phyloP scores from a whole-genome alignment of 2,329 filamentous ascomycete genomes.

The Botryotinia convoluta region DNA sequence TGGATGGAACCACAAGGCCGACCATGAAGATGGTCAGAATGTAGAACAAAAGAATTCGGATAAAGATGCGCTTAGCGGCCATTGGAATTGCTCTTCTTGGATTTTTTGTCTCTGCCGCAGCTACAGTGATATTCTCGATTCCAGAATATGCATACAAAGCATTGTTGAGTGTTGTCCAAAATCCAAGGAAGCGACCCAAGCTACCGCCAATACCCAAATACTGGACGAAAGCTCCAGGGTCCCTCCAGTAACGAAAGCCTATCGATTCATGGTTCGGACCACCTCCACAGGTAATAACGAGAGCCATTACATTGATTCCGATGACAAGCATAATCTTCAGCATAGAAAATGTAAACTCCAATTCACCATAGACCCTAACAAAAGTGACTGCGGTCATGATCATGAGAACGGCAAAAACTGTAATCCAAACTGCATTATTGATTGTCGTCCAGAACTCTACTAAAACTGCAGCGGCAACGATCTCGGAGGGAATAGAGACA shows the following conservation, averaged over 20 bases:
- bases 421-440: slow-evolving; percentile 45
- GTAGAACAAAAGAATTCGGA: slow-evolving; percentile 57
- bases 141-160: slow-evolving; percentile 49
- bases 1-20: slow-evolving; percentile 57
- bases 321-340: slow-evolving; percentile 62
- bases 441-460: slow-evolving; percentile 64
- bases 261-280: slow-evolving; percentile 55
- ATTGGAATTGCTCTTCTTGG: slow-evolving; percentile 53
- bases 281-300: slow-evolving; percentile 50
- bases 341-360: slow-evolving; percentile 52
- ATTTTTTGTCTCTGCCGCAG: slow-evolving; percentile 54
- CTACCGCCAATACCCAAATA: slow-evolving; percentile 53
- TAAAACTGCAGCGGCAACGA: slow-evolving; percentile 60
- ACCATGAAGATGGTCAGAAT: slow-evolving; percentile 43
- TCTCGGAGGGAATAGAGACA: slow-evolving; percentile 47
- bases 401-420: slow-evolving; percentile 41
- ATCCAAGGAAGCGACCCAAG: slow-evolving; percentile 58
- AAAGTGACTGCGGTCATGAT: slow-evolving; percentile 40
- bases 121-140: slow-evolving; percentile 52
- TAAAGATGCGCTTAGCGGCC: slow-evolving; percentile 50
- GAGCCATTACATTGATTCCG: slow-evolving; percentile 56
- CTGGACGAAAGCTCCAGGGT: slow-evolving; percentile 64
- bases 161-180: slow-evolving; percentile 45
- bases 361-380: slow-evolving; percentile 47
- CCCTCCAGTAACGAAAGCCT: slow-evolving; percentile 52